phyloP scores from a whole-genome alignment of 1,139 yeast genomes.

The Pichia sp. region DNA sequence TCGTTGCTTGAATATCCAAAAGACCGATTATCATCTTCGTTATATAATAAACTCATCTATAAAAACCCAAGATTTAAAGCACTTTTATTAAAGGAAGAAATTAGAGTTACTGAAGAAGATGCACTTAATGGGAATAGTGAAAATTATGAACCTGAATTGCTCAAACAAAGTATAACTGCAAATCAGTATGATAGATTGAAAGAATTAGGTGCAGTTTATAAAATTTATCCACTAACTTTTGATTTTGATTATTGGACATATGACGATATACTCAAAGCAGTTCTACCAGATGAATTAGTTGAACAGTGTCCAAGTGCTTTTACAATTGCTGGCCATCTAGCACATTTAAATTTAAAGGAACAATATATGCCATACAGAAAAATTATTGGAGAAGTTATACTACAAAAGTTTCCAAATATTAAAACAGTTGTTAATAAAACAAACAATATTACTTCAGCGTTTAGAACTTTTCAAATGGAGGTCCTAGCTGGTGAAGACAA shows the following conservation, averaged over 20 bases:
- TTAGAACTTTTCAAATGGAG: slow-evolving; percentile 90
- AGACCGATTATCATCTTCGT: slow-evolving; percentile 12
- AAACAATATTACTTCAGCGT: slow-evolving; percentile 78
- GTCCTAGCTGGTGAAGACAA: slow-evolving; percentile 78
- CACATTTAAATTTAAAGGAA: slow-evolving; percentile 80
- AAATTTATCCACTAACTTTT: slow-evolving; percentile 51
- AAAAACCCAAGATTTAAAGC: slow-evolving; percentile 42
- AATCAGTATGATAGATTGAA: slow-evolving; percentile 41
- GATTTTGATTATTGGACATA: slow-evolving; percentile 81
- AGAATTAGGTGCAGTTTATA: slow-evolving; percentile 41
- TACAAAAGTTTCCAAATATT: slow-evolving; percentile 78
- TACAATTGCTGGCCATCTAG: slow-evolving; percentile 92
- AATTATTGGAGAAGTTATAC: slow-evolving; percentile 81
- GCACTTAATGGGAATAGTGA: slow-evolving; percentile 14
- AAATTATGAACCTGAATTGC: slow-evolving; percentile 11
- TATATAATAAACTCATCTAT: slow-evolving; percentile 20
- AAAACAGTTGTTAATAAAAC: slow-evolving; percentile 93
- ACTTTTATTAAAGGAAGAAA: slow-evolving; percentile 52
- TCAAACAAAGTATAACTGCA: slow-evolving; percentile 32
- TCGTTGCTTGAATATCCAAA: slow-evolving; percentile 44
- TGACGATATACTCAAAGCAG: slow-evolving; percentile 73
- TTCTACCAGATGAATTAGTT: slow-evolving; percentile 64
- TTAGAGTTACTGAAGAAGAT: slow-evolving; percentile 37
- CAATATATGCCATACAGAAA: slow-evolving; percentile 78
- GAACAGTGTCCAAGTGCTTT: slow-evolving; percentile 85